Conservation (phyloP, 2,329 filamentous ascomycete genomes). For the Reticulascus tulasneorum region DNA sequence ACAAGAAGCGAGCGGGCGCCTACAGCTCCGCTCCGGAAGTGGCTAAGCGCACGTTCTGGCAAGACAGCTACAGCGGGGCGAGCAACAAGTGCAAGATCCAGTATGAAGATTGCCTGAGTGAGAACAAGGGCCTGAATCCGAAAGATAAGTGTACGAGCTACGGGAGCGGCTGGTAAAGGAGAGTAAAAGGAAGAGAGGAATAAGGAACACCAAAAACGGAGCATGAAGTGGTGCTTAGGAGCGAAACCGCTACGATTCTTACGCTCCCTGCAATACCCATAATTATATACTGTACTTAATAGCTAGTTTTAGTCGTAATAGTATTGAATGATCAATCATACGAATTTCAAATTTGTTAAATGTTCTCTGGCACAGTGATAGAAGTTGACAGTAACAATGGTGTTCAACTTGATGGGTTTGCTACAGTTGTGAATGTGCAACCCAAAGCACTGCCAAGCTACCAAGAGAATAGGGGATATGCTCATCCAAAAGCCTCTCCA, state of each 20-base stretch:
- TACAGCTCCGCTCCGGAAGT: constrained; percentile 10
- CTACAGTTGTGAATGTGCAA: no score
- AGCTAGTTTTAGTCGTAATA: constrained; percentile 1
- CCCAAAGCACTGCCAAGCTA: no score
- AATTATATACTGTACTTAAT: constrained; percentile 9
- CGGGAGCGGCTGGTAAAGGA: constrained; percentile 18
- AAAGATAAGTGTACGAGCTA: constrained; percentile 36
- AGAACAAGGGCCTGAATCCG: constrained; percentile 35
- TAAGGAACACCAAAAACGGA: not conserved
- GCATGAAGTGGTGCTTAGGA: no score
- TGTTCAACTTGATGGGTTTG: no score
- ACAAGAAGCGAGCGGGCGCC: constrained; percentile 8
- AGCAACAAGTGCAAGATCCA: constrained; percentile 43
- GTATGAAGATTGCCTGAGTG: constrained; percentile 42
- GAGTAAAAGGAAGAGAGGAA: not conserved
- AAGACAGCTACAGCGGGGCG: constrained; percentile 23
- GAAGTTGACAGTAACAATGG: no score
- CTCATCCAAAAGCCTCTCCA: no score
- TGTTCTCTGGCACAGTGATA: no score
- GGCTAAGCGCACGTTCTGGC: constrained; percentile 19
- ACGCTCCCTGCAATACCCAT: constrained; percentile 2
- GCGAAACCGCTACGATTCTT: constrained; percentile 1
- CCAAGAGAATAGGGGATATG: no score
- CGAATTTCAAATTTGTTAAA: no score
- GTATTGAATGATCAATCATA: no score